Evolutionary conservation across 108 stramenopile species (phyloP), one percentile per base, ranked within the genome.

Genomic region (Schizochytrium sp.): DNA sequence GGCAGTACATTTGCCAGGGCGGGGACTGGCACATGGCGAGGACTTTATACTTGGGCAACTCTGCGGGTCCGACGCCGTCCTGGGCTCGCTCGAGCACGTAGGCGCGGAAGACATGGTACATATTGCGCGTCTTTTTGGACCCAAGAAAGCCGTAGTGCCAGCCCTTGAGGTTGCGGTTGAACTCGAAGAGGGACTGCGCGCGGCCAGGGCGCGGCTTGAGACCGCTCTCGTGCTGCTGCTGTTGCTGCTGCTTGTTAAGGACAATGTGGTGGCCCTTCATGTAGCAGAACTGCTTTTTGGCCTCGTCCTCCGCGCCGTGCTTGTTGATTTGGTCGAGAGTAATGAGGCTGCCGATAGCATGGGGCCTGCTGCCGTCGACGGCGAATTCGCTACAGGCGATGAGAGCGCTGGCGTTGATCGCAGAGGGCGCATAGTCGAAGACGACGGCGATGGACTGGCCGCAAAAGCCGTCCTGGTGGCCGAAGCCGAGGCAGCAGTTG

Each of bases 71-170:
- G 51, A 16, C 48, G 45, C 25, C 48, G n/a, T 53, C 76, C 6
- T 83, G 48, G 18, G 48, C 48, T 34, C 28, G 44, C 76, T 83
- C 48, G 6, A 83, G 76, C 45, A 83, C 76, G 28, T 83, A 83
- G 25, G 76, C 76, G 12, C 76, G 76, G 23, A 83, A 83, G 23
- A 53, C 51, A 53, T 83, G 76, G 51, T 53, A 83, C 76, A 83
- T 53, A 23, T 83, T 53, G 51, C 76, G 76, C 48, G 76, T 83
- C 3, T 53, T 47, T 23, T 83, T 83, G 18, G 48, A 53, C 18
- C 76, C 76, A 23, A 83, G 76, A 23, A 83, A 83, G 51, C 76
- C 76, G 51, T 83, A 83, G 76, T 83, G 76, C 76, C 76, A 83
- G 45, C 76, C 76, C 51, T 83, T 83, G 48, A 83, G 51, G 76